Base-by-base conservation (phyloP, 805 yeast genomes). In the Candida quercuum region DNA sequence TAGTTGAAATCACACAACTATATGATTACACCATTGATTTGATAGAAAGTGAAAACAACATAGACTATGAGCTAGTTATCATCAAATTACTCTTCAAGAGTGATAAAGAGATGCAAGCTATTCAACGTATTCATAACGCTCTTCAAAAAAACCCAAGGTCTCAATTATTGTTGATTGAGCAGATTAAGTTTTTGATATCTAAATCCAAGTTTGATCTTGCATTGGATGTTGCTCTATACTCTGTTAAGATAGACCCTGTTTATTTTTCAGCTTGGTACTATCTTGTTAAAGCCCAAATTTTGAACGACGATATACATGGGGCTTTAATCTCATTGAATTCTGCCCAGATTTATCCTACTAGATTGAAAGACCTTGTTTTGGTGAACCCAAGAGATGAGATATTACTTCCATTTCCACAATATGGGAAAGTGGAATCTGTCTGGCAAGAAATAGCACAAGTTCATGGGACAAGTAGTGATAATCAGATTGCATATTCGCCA, bases 231-330 rank as follows among this genome's bases (percentile, higher is more conserved):
- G 83, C 94, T 0, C 60, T 68, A 15, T 66, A 74, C 19, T 74
- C 88, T 5, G 78, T 83, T 15, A 66, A 72, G 35, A 67, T 83
- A 3, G 65, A 84, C n/a, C 95, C 95, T 0, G 67, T 86, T 2
- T 91, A 82, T 54, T 86, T 81, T 54, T 73, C 70, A 36, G 64
- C 82, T 21, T 86, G 96, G 96, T 74, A 72, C 41, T 63, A 66
- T 26, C 63, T 86, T 31, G 73, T 83, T 5, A 65, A 77, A 42
- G 72, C 77, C 25, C 79, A 86, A 49, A 69, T 82, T 15, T 58
- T 78, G 26, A 61, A 52, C 32, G 72, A 69, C 34, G 76, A 85
- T 51, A 76, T 67, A 46, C 64, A 66, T 28, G 67, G 64, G 42
- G 94, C 95, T 0, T 61, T 87, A 28, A 53, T 76, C 28, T 71